Evolutionary conservation across 2,329 filamentous ascomycete species (phyloP), one percentile per base, ranked within the genome.

Genomic region (Colletotrichum sp.): DNA sequence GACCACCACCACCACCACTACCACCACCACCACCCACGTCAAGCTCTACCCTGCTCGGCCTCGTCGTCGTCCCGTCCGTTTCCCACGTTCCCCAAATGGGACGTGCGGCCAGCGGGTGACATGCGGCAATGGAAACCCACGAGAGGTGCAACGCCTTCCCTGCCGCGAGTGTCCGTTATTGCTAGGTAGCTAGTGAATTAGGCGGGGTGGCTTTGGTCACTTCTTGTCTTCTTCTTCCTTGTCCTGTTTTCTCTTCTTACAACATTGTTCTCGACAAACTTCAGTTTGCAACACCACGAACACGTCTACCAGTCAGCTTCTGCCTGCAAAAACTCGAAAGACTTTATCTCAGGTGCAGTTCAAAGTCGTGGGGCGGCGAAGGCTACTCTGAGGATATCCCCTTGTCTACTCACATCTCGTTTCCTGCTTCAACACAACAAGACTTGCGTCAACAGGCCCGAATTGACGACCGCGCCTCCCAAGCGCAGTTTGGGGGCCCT

Each of bases 91-190:
- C 62, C 72, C 55, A 59, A 75, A 72, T 22, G 30, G 63, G 57
- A 75, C 39, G 39, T 72, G 69, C 44, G 69, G 64, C 39, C 57
- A 68, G 34, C 32, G 36, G 63, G 69, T 62, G 73, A 70, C 63
- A 73, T 73, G 64, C 57, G 73, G 64, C 63, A 69, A 73, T 69
- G 64, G 22, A 44, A 73, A 72, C 57, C 59, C 57, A 75, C 55
- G 72, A 72, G 63, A 76, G 63, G 72, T 67, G 72, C 69, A 67
- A 44, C 52, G 22, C 67, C 59, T 71, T 22, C 67, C 68, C 52
- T 72, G 55, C 62, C 68, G 69, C 59, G 69, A 39, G 22, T 66
- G 67, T 62, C 62, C 62, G 57, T 72, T 39, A 67, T 55, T 70
- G 57, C 55, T 44, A 61, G 57, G 57, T 61, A 65, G 69, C 63